phyloP scores from a whole-genome alignment of 176 grass and related monocot genomes.

The Aegilops sharonensis region DNA sequence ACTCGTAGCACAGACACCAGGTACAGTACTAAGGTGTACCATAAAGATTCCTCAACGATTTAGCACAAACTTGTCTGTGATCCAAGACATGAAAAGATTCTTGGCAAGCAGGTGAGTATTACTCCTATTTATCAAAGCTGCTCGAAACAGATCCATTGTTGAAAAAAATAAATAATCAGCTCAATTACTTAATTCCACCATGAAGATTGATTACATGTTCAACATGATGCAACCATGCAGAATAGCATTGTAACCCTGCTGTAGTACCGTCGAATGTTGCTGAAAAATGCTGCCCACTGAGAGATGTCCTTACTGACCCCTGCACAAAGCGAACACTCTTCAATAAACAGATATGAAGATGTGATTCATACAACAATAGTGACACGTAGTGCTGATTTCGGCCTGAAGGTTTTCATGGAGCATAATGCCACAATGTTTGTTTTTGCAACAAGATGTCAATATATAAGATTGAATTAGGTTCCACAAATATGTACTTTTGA shows the following conservation, averaged over 20 bases:
- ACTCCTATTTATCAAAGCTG: not conserved
- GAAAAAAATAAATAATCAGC: not conserved
- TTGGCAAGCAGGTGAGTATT: not conserved
- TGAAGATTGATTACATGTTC: not conserved
- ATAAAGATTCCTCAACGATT: not conserved
- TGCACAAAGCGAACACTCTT: conserved; percentile 21
- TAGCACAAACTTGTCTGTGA: not conserved
- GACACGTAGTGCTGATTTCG: not conserved
- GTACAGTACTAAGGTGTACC: no score
- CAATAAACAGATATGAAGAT: not conserved
- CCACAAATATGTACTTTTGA: not conserved
- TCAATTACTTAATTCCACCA: not conserved
- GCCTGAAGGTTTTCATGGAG: not conserved
- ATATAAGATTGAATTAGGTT: not conserved
- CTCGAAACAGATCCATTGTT: not conserved
- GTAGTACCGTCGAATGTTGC: not conserved
- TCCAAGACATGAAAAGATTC: not conserved
- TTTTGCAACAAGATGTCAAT: not conserved
- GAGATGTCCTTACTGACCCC: conserved; percentile 43
- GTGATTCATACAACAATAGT: not conserved
- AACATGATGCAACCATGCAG: not conserved
- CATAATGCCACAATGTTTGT: not conserved
- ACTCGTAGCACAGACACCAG: no score
- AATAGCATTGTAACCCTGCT: not conserved
- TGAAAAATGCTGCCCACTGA: not conserved